These are phyloP conservation scores for Cymbopogon flexuosus DNA, from an alignment of 202 grass and related monocot genomes.

Conservation along the genomic window DNA sequence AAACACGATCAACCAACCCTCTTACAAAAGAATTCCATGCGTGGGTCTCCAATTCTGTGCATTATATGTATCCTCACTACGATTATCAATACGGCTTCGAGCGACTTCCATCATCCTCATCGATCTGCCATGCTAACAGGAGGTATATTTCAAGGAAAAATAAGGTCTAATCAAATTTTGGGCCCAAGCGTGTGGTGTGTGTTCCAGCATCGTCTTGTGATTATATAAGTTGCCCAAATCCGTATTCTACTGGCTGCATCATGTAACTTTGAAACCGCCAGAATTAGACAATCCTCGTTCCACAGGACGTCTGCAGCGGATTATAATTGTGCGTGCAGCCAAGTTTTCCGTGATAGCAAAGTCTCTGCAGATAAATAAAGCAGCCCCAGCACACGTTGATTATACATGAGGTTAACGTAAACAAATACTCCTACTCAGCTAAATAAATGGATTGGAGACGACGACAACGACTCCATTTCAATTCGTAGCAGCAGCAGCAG, in stretches of 20 bases:
- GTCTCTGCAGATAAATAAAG: not conserved
- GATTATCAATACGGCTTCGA: too few relatives aligned
- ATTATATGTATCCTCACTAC: too few relatives aligned
- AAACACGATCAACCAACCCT: too few relatives aligned
- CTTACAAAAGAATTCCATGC: too few relatives aligned
- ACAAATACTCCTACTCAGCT: too few relatives aligned
- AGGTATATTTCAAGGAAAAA: too few relatives aligned
- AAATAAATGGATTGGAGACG: not conserved
- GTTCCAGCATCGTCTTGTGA: not conserved
- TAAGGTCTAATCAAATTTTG: too few relatives aligned
- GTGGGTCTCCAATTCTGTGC: too few relatives aligned
- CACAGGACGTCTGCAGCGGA: not conserved
- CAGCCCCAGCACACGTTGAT: not conserved
- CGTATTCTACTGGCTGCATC: not conserved
- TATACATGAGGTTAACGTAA: conserved; percentile 1
- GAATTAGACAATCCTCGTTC: not conserved
- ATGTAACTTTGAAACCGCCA: not conserved
- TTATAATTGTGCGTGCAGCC: not conserved
- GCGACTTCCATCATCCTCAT: too few relatives aligned
- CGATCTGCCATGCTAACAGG: too few relatives aligned
- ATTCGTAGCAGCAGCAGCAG: too few relatives aligned
- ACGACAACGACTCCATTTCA: not conserved
- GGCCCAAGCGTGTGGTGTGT: not conserved
- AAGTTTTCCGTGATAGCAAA: not conserved
- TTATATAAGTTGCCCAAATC: too few relatives aligned